Conservation (phyloP, 768 basidiomycete species). For the Clitopilus hobsonii region DNA sequence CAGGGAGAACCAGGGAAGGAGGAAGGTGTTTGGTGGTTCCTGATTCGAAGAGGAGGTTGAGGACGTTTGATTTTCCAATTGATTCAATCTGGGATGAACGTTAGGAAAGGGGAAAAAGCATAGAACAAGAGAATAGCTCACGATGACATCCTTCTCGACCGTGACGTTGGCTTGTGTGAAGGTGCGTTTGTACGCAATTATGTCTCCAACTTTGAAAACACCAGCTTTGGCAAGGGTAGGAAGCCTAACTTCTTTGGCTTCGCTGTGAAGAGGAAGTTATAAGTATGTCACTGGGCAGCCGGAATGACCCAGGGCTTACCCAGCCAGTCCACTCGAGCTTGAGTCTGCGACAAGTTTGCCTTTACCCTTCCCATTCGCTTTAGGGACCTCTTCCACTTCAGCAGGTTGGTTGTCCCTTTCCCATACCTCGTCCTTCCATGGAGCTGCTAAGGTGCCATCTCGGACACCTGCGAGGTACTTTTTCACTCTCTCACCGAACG, state of each 20-base stretch:
- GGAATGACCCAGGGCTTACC: conserved; percentile 25
- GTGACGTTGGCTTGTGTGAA: conserved; percentile 32
- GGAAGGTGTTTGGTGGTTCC: conserved; percentile 34
- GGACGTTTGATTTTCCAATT: conserved; percentile 33
- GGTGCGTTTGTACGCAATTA: conserved; percentile 48
- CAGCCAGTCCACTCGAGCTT: conserved; percentile 17
- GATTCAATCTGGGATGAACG: conserved; percentile 37
- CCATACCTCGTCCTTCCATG: conserved; percentile 67
- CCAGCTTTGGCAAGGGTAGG: conserved; percentile 37
- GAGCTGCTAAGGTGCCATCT: conserved; percentile 43
- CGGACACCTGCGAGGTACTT: conserved; percentile 39
- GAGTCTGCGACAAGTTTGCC: not conserved
- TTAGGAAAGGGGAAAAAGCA: not conserved
- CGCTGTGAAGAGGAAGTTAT: conserved; percentile 16
- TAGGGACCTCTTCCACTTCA: conserved; percentile 2
- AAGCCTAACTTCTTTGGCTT: conserved; percentile 41
- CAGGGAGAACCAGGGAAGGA: conserved; percentile 23
- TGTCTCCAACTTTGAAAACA: conserved; percentile 46
- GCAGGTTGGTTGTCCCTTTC: conserved; percentile 32
- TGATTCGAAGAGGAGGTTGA: conserved; percentile 39
- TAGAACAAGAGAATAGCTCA: conserved; percentile 18
- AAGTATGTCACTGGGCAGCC: not conserved
- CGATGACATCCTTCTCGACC: conserved; percentile 56
- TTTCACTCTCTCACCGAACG: conserved; percentile 35
- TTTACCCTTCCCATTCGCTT: not conserved